These are phyloP conservation scores for Rhodotorula sp. DNA, from an alignment of 1,284 basidiomycete genomes.

Conservation along the genomic window DNA sequence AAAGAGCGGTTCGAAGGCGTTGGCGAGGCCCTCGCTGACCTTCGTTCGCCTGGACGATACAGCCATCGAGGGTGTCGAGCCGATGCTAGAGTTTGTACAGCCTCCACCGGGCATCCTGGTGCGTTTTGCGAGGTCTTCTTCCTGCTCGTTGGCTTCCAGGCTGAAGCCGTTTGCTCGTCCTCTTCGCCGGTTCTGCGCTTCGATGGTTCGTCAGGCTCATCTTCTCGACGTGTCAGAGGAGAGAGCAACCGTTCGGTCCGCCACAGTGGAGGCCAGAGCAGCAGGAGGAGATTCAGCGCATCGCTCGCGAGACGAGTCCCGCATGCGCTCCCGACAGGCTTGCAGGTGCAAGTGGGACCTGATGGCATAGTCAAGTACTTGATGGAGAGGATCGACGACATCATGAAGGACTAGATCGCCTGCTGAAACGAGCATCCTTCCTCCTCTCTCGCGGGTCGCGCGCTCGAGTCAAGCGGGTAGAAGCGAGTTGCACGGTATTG, in stretches of 20 bases:
- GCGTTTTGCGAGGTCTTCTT: background rate
- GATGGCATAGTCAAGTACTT: constrained; percentile 48
- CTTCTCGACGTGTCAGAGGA: background rate
- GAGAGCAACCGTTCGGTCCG: background rate
- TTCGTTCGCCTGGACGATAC: background rate
- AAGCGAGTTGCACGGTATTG: no score
- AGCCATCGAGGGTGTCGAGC: constrained; percentile 48
- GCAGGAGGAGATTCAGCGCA: constrained; percentile 48
- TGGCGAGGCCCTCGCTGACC: background rate
- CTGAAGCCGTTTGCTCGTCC: background rate
- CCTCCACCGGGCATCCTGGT: constrained; percentile 48
- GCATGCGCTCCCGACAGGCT: constrained; percentile 48
- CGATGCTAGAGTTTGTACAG: constrained; percentile 44
- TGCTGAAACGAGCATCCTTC: background rate
- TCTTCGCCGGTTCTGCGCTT: constrained; percentile 40
- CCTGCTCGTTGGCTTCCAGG: background rate
- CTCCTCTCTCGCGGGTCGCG: background rate
- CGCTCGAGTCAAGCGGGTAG: no score
- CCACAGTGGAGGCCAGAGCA: constrained; percentile 50
- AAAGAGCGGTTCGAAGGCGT: background rate
- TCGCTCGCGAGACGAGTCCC: constrained; percentile 48
- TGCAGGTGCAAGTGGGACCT: constrained; percentile 48
- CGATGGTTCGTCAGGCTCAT: constrained; percentile 41
- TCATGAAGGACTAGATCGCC: constrained; percentile 39
- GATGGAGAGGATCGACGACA: constrained; percentile 47